These are phyloP conservation scores for Aegilops sharonensis DNA, from an alignment of 176 grass and related monocot genomes.

Conservation along the genomic window DNA sequence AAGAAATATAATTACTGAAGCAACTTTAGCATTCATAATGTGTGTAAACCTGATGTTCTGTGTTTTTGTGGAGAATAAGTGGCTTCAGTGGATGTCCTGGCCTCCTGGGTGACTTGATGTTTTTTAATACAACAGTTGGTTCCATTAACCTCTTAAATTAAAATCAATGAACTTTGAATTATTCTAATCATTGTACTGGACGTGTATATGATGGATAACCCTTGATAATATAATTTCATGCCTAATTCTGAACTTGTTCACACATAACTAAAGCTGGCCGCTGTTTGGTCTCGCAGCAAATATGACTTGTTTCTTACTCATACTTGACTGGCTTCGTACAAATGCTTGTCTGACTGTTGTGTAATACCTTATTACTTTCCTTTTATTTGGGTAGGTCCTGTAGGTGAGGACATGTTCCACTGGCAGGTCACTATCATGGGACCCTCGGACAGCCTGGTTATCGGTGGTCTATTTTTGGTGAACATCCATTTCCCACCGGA, in stretches of 20 bases:
- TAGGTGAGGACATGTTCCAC: slow-evolving; percentile 87
- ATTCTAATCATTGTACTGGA: background rate
- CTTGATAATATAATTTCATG: background rate
- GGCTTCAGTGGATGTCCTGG: background rate
- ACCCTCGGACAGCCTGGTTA: slow-evolving; percentile 73
- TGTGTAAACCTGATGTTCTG: background rate
- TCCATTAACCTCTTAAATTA: background rate
- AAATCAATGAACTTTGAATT: background rate
- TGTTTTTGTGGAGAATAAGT: background rate
- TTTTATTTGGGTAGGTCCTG: slow-evolving; percentile 50
- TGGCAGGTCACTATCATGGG: slow-evolving; percentile 91
- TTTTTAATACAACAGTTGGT: background rate
- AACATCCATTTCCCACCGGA: slow-evolving; percentile 35
- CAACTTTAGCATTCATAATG: background rate
- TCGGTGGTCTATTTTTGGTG: slow-evolving; percentile 81
- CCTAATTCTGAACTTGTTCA: background rate
- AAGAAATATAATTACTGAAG: background rate
- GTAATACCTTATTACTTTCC: background rate
- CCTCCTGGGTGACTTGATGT: background rate
- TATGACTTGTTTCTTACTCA: background rate
- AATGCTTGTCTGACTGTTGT: background rate
- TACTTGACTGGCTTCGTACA: background rate
- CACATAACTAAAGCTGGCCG: background rate
- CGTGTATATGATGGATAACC: background rate
- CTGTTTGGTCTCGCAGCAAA: background rate